Evolutionary conservation across 164 flowering plant genomes (phyloP).

Genomic region (Piper longum): DNA sequence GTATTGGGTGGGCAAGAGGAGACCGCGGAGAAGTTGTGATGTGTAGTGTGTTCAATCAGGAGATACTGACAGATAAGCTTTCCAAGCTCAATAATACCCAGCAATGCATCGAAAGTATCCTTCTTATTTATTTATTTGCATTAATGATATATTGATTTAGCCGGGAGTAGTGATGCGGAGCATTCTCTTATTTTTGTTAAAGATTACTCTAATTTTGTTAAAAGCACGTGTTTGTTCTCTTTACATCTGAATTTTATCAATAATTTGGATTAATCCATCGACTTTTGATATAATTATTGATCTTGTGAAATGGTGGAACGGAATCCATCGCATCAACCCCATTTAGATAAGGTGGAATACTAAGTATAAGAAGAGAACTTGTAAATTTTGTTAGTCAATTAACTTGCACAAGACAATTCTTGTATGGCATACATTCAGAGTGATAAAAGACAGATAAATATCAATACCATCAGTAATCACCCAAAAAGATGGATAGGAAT

Average conservation of each 20-base stretch:
- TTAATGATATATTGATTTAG: neutral
- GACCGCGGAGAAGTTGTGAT: slow-evolving; percentile 23
- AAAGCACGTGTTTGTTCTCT: neutral
- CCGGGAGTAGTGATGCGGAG: neutral
- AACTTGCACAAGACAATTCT: too few species aligned
- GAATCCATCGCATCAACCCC: too few species aligned
- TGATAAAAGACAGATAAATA: too few species aligned
- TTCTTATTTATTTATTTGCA: slow-evolving; percentile 8
- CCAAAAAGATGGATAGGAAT: too few species aligned
- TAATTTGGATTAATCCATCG: neutral
- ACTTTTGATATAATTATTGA: neutral
- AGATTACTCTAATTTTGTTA: neutral
- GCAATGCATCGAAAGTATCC: slow-evolving; percentile 97
- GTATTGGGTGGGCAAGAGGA: neutral
- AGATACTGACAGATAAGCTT: slow-evolving; percentile 88
- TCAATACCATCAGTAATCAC: too few species aligned
- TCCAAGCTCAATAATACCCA: slow-evolving; percentile 93
- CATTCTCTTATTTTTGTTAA: neutral
- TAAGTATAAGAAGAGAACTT: too few species aligned
- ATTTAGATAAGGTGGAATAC: too few species aligned
- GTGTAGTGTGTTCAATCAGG: slow-evolving; percentile 81
- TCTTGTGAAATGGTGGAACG: too few species aligned
- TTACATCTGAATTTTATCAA: neutral
- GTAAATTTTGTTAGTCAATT: too few species aligned
- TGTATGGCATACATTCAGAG: too few species aligned